phyloP scores from a whole-genome alignment of 2,329 filamentous ascomycete genomes.

The Colletotrichum sp. region DNA sequence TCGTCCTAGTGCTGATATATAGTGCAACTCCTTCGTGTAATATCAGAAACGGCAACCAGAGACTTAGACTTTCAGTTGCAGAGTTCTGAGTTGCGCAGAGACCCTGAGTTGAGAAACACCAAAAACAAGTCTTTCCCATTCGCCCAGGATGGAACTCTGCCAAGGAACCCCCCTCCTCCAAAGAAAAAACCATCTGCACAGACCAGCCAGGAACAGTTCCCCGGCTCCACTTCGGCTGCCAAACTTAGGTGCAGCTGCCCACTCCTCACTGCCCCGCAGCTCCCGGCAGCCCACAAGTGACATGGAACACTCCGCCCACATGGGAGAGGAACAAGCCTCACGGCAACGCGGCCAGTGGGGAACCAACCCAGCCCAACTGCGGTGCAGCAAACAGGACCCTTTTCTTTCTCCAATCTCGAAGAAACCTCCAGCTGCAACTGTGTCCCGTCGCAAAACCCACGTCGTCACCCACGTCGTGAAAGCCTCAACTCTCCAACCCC shows the following conservation, averaged over 20 bases:
- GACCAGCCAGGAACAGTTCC: not conserved
- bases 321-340: not conserved
- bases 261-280: not conserved
- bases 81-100: not conserved
- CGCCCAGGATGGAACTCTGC: not conserved
- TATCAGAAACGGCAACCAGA: not conserved
- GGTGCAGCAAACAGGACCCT: not conserved
- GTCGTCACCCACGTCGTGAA: not conserved
- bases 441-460: constrained; percentile 13
- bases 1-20: not conserved
- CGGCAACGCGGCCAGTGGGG: not conserved
- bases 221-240: not conserved
- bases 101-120: not conserved
- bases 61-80: not conserved
- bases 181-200: not conserved
- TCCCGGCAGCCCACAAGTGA: not conserved
- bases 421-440: constrained; percentile 9
- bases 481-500: not conserved
- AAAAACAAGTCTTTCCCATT: not conserved
- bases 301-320: not conserved
- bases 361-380: not conserved
- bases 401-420: not conserved
- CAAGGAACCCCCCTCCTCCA: not conserved
- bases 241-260: not conserved
- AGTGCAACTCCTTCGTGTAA: not conserved